Base-by-base conservation (phyloP, 192 early-diverging fungal species). In the Coemansia sp. region DNA sequence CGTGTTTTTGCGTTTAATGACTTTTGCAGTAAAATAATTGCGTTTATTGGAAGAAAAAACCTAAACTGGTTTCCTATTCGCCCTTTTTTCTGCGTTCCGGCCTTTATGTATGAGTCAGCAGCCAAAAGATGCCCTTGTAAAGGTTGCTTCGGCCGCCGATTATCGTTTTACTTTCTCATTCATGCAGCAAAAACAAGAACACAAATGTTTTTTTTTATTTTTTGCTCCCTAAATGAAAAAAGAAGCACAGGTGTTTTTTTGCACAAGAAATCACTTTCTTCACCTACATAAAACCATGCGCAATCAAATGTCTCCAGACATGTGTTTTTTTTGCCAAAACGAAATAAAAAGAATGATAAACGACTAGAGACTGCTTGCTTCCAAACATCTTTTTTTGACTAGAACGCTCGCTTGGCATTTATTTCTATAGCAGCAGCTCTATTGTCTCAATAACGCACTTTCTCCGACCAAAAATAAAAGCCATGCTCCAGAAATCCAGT, bases 91-190 rank as follows among this genome's bases (percentile, higher is more conserved):
- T 36, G 33, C 35, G 17, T 60, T 36, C 58, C 36, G 58, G 35
- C 17, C 58, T 36, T 36, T 2, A 60, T 60, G 58, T 60, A 37
- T 60, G 58, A 60, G 58, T 60, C 58, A 60, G 58, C 58, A 60
- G 58, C 33, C 35, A 11, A 56, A 11, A 56, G 28, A 56, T 22
- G 54, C 20, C 45, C 8, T 15, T 48, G 33, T 22, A 6, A 15
- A 54, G 17, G 17, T 51, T 54, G 52, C 1, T 54, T 54, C 52
- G 52, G 52, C n/a, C 52, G 22, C 52, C 52, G 52, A 54, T 54
- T 56, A 56, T 56, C 54, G 54, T 28, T 56, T 56, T 34, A 22
- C 54, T 38, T 60, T 34, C 58, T 37, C 45, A 48, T 48, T 48
- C 54, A 56, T 33, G 54, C 22, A 28, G 28, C 54, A 22, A 56